These are phyloP conservation scores for Coemansia erecta DNA, from an alignment of 192 early-diverging fungal species.

Conservation along the genomic window DNA sequence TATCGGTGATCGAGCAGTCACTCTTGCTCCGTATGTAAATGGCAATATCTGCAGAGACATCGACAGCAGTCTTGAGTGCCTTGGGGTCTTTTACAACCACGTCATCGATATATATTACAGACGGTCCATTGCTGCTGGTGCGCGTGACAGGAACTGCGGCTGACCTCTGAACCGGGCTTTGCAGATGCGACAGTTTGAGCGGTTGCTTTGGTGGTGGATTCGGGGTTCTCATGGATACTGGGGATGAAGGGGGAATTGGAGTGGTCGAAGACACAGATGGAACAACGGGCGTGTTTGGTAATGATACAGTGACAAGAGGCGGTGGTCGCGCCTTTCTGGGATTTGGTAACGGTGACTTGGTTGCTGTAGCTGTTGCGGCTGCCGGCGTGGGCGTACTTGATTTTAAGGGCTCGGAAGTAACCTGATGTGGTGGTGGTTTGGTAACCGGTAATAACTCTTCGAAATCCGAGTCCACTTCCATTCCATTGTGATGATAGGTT, in stretches of 20 bases:
- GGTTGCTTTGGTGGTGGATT: too few species aligned
- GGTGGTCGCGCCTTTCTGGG: not conserved
- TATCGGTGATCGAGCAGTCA: constrained; percentile 21
- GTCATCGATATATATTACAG: constrained; percentile 34
- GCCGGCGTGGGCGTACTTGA: not conserved
- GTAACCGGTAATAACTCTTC: not conserved
- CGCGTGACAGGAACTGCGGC: not conserved
- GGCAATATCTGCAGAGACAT: constrained; percentile 24
- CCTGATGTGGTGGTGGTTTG: not conserved
- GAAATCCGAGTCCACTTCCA: not conserved
- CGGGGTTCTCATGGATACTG: too few species aligned
- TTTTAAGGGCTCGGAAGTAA: not conserved
- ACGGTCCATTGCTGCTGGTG: constrained; percentile 4
- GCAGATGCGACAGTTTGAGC: too few species aligned
- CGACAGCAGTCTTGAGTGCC: constrained; percentile 12
- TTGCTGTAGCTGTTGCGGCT: too few species aligned
- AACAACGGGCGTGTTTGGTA: not conserved
- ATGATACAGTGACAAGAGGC: not conserved
- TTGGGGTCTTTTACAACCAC: constrained; percentile 1
- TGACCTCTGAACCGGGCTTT: not conserved
- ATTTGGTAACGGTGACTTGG: too few species aligned
- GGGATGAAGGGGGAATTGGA: not conserved
- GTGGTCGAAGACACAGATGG: not conserved
- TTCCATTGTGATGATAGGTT: not conserved
- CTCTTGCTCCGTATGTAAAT: constrained; percentile 11